These are phyloP conservation scores for Leccinum subtestaceum DNA, from an alignment of 768 basidiomycete species.

Conservation along the genomic window DNA sequence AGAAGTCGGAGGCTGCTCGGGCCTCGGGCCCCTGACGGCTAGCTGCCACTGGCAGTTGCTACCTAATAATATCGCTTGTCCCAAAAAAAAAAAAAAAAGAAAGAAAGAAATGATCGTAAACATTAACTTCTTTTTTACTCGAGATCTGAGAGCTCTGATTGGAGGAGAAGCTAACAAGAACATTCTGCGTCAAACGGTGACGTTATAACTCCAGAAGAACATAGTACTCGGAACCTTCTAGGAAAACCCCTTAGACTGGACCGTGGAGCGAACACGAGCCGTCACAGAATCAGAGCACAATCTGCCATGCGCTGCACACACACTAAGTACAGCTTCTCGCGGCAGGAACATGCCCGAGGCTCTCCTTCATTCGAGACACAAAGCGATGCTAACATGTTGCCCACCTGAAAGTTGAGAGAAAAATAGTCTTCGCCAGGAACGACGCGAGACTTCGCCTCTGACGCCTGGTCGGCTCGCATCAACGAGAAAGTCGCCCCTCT, in stretches of 20 bases:
- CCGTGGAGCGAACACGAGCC: conserved; percentile 51
- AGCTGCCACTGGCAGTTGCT: too few relatives aligned
- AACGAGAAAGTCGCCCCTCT: conserved; percentile 44
- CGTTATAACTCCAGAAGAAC: too few relatives aligned
- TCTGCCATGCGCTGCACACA: conserved; percentile 4
- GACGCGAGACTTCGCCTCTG: neutral
- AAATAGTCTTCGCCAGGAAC: conserved; percentile 10
- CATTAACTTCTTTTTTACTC: too few relatives aligned
- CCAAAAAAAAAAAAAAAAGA: too few relatives aligned
- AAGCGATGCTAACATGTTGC: conserved; percentile 42
- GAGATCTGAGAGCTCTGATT: too few relatives aligned
- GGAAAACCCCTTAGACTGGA: conserved; percentile 55
- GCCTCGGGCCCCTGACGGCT: too few relatives aligned
- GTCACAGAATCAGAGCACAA: conserved; percentile 33
- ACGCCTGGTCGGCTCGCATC: neutral
- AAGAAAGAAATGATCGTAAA: too few relatives aligned
- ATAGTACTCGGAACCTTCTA: conserved; percentile 59
- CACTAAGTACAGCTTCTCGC: conserved; percentile 29
- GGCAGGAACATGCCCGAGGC: conserved; percentile 61
- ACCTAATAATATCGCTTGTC: too few relatives aligned
- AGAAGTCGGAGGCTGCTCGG: too few relatives aligned
- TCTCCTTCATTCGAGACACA: conserved; percentile 18
- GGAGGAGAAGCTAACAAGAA: too few relatives aligned
- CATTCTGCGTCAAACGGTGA: too few relatives aligned
- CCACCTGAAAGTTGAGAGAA: conserved; percentile 26